Base-by-base conservation (phyloP, 2,329 filamentous ascomycete genomes). In the Colletotrichum sp. region DNA sequence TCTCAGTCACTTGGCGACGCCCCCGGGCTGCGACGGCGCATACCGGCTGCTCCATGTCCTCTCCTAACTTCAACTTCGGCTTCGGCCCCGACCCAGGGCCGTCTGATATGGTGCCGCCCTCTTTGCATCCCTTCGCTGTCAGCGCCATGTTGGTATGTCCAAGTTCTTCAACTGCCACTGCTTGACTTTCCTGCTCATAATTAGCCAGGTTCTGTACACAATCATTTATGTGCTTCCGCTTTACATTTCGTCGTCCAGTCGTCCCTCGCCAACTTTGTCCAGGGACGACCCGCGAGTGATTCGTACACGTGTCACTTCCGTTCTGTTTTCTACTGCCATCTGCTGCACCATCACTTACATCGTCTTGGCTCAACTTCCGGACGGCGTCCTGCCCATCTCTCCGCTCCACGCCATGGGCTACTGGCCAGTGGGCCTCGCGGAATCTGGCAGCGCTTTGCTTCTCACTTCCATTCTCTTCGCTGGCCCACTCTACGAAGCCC, bases 231-330 rank as follows among this genome's bases (percentile, higher is more conserved):
- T 99, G 80, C 87, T 95, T 5, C 96, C 97, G 28, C 95, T 99
- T 85, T 98, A 99, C 88, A 89, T 96, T 78, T 97, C 94, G 24
- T 85, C 92, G 6, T 90, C 92, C 24, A 98, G 96, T 7, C 92
- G 96, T 68, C 96, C 96, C 8, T 97, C 95, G 9, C 90, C 92
- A 30, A 92, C 90, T 71, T 90, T 98, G 32, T 95, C 95, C 76
- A 93, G 97, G 82, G 96, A 99, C 90, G 94, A 95, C 32, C 95
- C 96, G 12, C 93, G 94, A 13, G 95, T 98, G 67, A 99, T 99
- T 86, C 93, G 93, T 79, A 95, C 95, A 73, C 93, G 97, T 79
- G 94, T 98, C 80, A 91, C 93, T 72, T 94, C 93, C 69, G 96
- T 98, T 80, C 93, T 92, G 26, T 83, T 94, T 73, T 96, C 95